Evolutionary conservation across 768 basidiomycete genomes (phyloP), one percentile per base, ranked within the genome.

Genomic region (Phylloporus arenicola): DNA sequence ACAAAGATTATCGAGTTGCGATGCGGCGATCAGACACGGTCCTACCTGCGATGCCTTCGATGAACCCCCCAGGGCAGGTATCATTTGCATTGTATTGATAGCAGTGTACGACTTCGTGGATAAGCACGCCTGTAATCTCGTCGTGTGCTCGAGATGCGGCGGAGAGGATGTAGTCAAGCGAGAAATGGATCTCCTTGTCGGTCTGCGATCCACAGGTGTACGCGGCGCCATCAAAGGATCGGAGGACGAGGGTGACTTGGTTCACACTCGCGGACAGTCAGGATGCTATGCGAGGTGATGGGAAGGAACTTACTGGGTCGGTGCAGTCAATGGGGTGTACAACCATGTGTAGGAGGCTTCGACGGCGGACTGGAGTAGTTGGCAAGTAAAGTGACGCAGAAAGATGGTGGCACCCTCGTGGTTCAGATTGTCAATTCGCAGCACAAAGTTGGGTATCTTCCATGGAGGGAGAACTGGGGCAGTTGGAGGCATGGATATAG

Each of bases 61-160:
- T 80, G 42, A 92, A 68, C 2, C 88, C 88, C 2, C 78, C 76
- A 0, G 86, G 85, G 56, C 78, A 83, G 38, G 75, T 77, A 22
- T 72, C 81, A 20, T 69, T 60, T 1, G 75, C 85, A 57, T 86
- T 75, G 65, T 81, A 78, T 60, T 90, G 88, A 62, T 75, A 90
- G 60, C 84, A 89, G 55, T 91, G 88, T 6, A 88, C 87, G 61
- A 85, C 75, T 67, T 91, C 86, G 62, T 87, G 88, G 31, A 77
- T 70, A 3, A 91, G 71, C 3, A 89, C 86, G 4, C 88, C 88
- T 37, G 70, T 55, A 43, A 89, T 82, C 68, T 91, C 88, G 42
- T 84, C 75, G 25, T 68, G 60, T 47, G 79, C 73, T 35, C 73
- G 70, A 50, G 68, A 48, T 13, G 61, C 60, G 30, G 64, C 68